Percentiles rank a stretch among this genome's conserved stretches.
Conservation (phyloP, 2,329 filamentous ascomycete genomes). For the Periconia sp. region DNA sequence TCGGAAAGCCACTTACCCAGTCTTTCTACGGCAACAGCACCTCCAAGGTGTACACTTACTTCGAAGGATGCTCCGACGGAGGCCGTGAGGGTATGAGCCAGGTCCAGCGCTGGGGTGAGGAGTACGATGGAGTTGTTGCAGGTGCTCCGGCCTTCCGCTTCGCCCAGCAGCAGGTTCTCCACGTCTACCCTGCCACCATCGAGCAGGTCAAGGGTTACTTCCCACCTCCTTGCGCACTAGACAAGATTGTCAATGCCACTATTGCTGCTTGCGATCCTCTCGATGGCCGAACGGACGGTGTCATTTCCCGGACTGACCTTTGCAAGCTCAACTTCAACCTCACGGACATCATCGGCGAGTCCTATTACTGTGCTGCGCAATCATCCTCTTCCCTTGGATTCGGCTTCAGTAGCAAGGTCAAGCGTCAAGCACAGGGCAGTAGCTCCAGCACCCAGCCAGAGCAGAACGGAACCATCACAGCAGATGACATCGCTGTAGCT, state of each 20-base stretch:
- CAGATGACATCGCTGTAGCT: conserved; percentile 32
- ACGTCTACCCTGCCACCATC: conserved; percentile 49
- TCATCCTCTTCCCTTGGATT: conserved; percentile 23
- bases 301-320: conserved; percentile 58
- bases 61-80: conserved; percentile 62
- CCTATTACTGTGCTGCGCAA: conserved; percentile 52
- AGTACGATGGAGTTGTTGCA: conserved; percentile 55
- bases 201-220: conserved; percentile 50
- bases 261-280: conserved; percentile 62
- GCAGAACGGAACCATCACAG: conserved; percentile 42
- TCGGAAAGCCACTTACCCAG: conserved; percentile 54
- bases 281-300: conserved; percentile 62
- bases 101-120: conserved; percentile 57
- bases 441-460: conserved; percentile 24
- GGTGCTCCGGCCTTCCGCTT: conserved; percentile 57
- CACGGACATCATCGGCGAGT: conserved; percentile 53
- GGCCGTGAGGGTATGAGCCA: conserved; percentile 58
- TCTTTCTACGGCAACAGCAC: conserved; percentile 44
- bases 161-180: conserved; percentile 54
- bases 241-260: conserved; percentile 61
- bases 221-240: conserved; percentile 54
- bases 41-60: conserved; percentile 54
- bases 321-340: conserved; percentile 56
- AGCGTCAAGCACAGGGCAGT: conserved; percentile 16
- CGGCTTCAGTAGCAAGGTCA: conserved; percentile 25